A percentile compares a stretch with the other conserved stretches of the same genome.
phyloP scores from a whole-genome alignment of 2,329 filamentous ascomycete genomes.

The Gliomastix tumulicola region DNA sequence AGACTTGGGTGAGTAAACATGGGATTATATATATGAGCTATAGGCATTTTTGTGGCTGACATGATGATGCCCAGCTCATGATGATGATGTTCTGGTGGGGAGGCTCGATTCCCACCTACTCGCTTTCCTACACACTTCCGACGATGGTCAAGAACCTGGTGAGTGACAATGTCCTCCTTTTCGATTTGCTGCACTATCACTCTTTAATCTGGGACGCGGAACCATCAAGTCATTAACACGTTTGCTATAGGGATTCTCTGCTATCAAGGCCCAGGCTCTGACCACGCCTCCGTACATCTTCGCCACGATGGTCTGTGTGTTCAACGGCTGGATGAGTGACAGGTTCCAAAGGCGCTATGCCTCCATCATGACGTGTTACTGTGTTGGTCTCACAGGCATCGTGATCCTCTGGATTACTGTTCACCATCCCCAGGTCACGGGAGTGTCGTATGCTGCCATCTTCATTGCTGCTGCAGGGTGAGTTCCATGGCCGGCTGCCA shows the following conservation, averaged over 20 bases:
- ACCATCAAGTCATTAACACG: too few relatives aligned
- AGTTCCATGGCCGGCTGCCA: too few relatives aligned
- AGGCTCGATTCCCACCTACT: not conserved
- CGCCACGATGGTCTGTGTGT: constrained; percentile 17
- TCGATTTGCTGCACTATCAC: too few relatives aligned
- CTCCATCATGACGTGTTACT: not conserved
- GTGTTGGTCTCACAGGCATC: not conserved
- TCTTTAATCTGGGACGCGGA: too few relatives aligned
- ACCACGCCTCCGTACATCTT: constrained; percentile 30
- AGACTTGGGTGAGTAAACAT: too few relatives aligned
- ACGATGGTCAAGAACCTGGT: constrained; percentile 18
- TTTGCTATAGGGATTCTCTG: constrained; percentile 17
- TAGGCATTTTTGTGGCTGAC: too few relatives aligned
- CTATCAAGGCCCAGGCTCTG: constrained; percentile 15
- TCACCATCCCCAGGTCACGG: not conserved
- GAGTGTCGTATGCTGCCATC: not conserved
- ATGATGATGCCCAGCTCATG: too few relatives aligned
- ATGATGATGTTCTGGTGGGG: not conserved
- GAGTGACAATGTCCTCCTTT: too few relatives aligned
- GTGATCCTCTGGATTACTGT: not conserved
- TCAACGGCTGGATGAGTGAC: not conserved
- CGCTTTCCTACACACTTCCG: constrained; percentile 7
- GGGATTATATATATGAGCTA: too few relatives aligned
- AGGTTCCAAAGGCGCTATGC: not conserved
- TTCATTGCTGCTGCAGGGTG: not conserved